Percentiles rank a stretch among this genome's conserved stretches.
Evolutionary conservation across 176 grass and related monocot genomes (phyloP).

Genomic region (Saccharum spontaneum): DNA sequence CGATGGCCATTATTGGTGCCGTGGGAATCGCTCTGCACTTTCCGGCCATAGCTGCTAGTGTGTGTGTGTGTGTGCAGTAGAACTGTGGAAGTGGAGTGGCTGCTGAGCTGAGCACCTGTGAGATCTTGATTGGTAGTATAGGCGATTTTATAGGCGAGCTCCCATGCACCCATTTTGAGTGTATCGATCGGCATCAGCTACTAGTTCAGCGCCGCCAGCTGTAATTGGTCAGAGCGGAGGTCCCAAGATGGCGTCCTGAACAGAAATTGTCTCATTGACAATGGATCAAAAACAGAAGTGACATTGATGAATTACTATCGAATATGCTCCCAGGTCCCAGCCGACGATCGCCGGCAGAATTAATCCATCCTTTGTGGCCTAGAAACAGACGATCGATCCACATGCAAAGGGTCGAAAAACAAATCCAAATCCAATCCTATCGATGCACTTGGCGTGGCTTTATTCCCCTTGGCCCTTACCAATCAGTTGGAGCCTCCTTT

Average conservation of each 20-base stretch:
- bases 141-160: not conserved
- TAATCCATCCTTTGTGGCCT: not conserved
- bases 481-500: not conserved
- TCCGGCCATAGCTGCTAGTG: not conserved
- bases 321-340: not conserved
- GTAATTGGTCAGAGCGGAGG: not conserved
- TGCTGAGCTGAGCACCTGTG: not conserved
- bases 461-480: not conserved
- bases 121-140: not conserved
- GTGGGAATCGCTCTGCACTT: not conserved
- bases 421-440: not conserved
- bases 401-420: conserved; percentile 1
- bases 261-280: not conserved
- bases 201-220: not conserved
- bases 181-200: not conserved
- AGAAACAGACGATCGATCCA: not conserved
- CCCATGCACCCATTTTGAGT: not conserved
- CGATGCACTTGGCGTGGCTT: not conserved
- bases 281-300: not conserved
- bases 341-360: not conserved
- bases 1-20: not conserved
- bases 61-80: not conserved
- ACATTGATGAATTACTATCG: not conserved
- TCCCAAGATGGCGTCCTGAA: not conserved
- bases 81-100: not conserved